Evolutionary conservation across 768 basidiomycete genomes (phyloP).

Genomic region (Mycena crocata): DNA sequence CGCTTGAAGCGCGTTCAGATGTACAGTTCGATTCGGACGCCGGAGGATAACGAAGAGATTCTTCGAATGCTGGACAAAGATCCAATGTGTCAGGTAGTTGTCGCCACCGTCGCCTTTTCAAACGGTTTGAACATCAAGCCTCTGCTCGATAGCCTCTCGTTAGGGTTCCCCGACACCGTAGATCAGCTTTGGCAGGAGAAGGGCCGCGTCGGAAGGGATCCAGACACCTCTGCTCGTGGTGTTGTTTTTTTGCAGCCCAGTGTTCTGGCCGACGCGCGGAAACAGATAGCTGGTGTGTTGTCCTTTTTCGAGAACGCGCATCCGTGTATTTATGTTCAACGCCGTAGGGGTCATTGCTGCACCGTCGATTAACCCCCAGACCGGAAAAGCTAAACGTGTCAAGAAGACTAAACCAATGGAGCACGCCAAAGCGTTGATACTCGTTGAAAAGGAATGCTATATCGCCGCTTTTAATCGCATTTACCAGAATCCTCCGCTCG

Average conservation of each 20-base stretch:
- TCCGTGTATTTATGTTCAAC: too few relatives aligned
- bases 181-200: slow-evolving; percentile 6
- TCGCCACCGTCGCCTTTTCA: slow-evolving; percentile 13
- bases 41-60: slow-evolving; percentile 14
- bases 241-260: slow-evolving; percentile 2
- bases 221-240: background rate
- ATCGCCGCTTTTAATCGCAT: background rate
- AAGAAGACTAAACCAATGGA: slow-evolving; percentile 2
- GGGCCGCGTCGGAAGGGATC: slow-evolving; percentile 6
- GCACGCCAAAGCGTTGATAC: background rate
- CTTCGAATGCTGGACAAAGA: slow-evolving; percentile 7
- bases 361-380: background rate
- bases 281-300: background rate
- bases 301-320: background rate
- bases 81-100: slow-evolving; percentile 7
- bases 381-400: background rate
- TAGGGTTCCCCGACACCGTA: slow-evolving; percentile 1
- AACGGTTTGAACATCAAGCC: slow-evolving; percentile 6
- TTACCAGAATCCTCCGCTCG: slow-evolving; percentile 2
- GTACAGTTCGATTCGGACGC: slow-evolving; percentile 2
- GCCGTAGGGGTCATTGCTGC: too few relatives aligned
- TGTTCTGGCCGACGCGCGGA: background rate
- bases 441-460: background rate
- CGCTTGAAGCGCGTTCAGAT: slow-evolving; percentile 6
- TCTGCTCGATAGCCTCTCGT: background rate